Evolutionary conservation across 2,329 filamentous ascomycete species (phyloP).

Genomic region (Phialophora expanda): DNA sequence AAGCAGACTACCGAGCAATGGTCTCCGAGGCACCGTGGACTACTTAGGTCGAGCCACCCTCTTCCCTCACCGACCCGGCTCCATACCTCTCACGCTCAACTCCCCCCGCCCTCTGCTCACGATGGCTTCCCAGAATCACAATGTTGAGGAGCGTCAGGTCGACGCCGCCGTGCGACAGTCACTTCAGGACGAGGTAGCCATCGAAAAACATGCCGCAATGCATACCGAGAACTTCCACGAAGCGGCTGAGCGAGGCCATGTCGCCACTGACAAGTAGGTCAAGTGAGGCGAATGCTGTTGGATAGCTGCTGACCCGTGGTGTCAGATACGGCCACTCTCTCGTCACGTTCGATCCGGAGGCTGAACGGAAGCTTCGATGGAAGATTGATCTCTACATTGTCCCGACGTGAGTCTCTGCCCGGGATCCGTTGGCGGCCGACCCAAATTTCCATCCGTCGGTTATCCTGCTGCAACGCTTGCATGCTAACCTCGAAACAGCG

Average conservation of each 20-base stretch:
- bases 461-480: background rate
- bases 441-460: background rate
- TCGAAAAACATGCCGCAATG: constrained; percentile 39
- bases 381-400: constrained; percentile 71
- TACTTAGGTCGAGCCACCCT: constrained; percentile 8
- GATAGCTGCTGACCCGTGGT: constrained; percentile 64
- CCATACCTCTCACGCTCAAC: background rate
- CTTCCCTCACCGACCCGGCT: background rate
- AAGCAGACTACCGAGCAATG: constrained; percentile 2
- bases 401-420: constrained; percentile 53
- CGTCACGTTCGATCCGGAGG: constrained; percentile 60
- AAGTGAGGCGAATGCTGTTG: constrained; percentile 5
- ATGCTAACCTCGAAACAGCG: constrained; percentile 37
- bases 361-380: constrained; percentile 62
- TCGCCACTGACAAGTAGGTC: constrained; percentile 55
- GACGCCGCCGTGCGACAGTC: constrained; percentile 23
- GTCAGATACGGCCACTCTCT: constrained; percentile 57
- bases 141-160: constrained; percentile 25
- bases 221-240: constrained; percentile 26
- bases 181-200: constrained; percentile 44
- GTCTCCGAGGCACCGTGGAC: constrained; percentile 10
- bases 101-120: background rate
- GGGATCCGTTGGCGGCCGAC: background rate
- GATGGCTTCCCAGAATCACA: constrained; percentile 29
- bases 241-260: constrained; percentile 48